These are phyloP conservation scores for Davidsoniella virescens DNA, from an alignment of 2,329 filamentous ascomycete genomes.

Conservation along the genomic window DNA sequence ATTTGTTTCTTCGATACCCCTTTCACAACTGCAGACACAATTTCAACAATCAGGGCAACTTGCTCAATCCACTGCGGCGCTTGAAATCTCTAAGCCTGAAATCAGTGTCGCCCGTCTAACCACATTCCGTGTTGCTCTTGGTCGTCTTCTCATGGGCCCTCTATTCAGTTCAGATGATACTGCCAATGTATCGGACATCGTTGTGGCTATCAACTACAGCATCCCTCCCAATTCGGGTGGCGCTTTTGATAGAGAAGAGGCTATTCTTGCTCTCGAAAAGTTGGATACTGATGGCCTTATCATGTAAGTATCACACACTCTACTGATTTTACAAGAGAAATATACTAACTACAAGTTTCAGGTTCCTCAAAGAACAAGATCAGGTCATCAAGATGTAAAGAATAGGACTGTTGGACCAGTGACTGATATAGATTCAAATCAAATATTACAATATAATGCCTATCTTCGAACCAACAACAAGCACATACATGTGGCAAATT, in stretches of 20 bases:
- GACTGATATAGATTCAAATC: too few species aligned
- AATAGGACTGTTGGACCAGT: too few species aligned
- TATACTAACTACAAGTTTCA: slow-evolving; percentile 19
- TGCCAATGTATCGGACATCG: slow-evolving; percentile 56
- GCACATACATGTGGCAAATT: too few species aligned
- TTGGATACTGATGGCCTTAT: slow-evolving; percentile 57
- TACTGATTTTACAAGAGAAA: background rate
- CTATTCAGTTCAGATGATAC: slow-evolving; percentile 72
- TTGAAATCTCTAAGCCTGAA: slow-evolving; percentile 27
- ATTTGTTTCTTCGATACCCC: slow-evolving; percentile 64
- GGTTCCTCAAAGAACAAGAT: slow-evolving; percentile 40
- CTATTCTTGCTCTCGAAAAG: slow-evolving; percentile 56
- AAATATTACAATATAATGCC: too few species aligned
- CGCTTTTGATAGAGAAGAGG: slow-evolving; percentile 56
- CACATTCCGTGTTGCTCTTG: slow-evolving; percentile 65
- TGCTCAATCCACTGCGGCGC: slow-evolving; percentile 22
- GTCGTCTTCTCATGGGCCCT: slow-evolving; percentile 62
- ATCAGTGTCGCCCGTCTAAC: slow-evolving; percentile 49
- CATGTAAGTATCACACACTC: slow-evolving; percentile 50
- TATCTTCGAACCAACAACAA: too few species aligned
- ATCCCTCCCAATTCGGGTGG: slow-evolving; percentile 37
- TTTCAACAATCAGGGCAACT: slow-evolving; percentile 28
- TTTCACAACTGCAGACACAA: slow-evolving; percentile 41
- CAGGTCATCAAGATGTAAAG: slow-evolving; percentile 53
- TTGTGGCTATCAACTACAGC: slow-evolving; percentile 63